phyloP scores from a whole-genome alignment of 345 rosid species.

The Acer yangbiense region DNA sequence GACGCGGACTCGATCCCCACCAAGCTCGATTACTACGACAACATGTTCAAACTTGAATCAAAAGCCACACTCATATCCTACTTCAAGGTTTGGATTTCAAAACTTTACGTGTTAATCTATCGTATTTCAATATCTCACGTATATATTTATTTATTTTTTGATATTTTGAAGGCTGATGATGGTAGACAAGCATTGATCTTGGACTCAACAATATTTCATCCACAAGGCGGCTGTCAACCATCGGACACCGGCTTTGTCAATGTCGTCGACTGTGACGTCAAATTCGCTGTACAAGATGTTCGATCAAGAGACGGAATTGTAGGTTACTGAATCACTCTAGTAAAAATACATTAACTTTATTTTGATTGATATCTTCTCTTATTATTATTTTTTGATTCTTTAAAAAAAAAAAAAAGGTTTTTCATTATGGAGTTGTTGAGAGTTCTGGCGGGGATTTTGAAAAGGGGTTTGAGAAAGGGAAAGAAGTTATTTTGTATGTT shows the following conservation, averaged over 20 bases:
- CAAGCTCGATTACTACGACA: conserved; percentile 35
- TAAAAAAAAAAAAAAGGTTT: conserved; percentile 70
- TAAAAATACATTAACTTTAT: background rate
- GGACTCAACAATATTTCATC: conserved; percentile 85
- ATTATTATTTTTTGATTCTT: background rate
- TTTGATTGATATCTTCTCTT: background rate
- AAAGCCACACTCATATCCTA: conserved; percentile 22
- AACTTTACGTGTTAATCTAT: background rate
- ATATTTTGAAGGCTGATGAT: conserved; percentile 55
- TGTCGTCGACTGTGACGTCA: conserved; percentile 32
- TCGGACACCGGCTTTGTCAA: conserved; percentile 66
- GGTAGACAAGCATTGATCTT: conserved; percentile 58
- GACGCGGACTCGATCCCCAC: conserved; percentile 23
- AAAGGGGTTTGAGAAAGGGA: conserved; percentile 41
- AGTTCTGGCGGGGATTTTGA: conserved; percentile 35
- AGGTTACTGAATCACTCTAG: background rate
- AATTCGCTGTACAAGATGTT: conserved; percentile 74
- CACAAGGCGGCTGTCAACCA: conserved; percentile 97
- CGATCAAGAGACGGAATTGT: conserved; percentile 77
- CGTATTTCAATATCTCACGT: background rate
- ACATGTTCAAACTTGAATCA: conserved; percentile 27
- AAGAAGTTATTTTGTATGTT: conserved; percentile 53
- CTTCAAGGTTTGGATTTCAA: background rate
- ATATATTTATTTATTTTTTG: background rate
- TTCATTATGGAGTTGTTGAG: conserved; percentile 68